phyloP scores from a whole-genome alignment of 176 grass and related monocot species.

The Oryza officinalis region DNA sequence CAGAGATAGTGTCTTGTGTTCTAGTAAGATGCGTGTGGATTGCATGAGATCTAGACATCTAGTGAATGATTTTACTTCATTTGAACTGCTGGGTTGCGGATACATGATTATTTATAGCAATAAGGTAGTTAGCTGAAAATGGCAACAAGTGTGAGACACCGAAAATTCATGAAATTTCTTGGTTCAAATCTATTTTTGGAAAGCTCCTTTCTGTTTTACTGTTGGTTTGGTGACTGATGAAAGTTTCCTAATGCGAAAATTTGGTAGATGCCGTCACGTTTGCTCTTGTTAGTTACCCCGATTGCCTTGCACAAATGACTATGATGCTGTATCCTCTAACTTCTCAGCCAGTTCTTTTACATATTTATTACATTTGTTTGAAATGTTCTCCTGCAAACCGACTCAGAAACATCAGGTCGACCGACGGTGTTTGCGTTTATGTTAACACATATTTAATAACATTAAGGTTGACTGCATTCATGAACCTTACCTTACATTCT shows the following conservation, averaged over 20 bases:
- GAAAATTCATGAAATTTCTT: neutral
- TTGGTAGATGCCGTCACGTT: neutral
- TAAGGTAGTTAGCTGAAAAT: neutral
- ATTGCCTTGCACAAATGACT: neutral
- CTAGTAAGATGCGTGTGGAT: constrained; percentile 19
- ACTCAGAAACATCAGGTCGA: neutral
- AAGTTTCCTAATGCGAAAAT: neutral
- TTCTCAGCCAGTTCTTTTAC: neutral
- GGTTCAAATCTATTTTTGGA: constrained; percentile 8
- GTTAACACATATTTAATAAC: neutral
- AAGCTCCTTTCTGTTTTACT: neutral
- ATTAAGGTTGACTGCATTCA: neutral
- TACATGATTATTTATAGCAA: constrained; percentile 17
- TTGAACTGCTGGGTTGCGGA: neutral
- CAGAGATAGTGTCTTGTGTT: neutral
- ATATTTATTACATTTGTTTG: neutral
- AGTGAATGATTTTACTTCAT: constrained; percentile 1
- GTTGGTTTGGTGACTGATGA: constrained; percentile 13
- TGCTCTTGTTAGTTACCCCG: neutral
- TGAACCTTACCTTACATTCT: constrained; percentile 6
- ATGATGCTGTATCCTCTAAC: neutral
- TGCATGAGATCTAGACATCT: constrained; percentile 24
- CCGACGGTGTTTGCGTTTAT: neutral
- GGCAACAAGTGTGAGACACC: neutral
- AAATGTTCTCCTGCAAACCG: neutral